Base-by-base conservation (phyloP, 2,329 filamentous ascomycete species). In the Epichloe aotearoae region DNA sequence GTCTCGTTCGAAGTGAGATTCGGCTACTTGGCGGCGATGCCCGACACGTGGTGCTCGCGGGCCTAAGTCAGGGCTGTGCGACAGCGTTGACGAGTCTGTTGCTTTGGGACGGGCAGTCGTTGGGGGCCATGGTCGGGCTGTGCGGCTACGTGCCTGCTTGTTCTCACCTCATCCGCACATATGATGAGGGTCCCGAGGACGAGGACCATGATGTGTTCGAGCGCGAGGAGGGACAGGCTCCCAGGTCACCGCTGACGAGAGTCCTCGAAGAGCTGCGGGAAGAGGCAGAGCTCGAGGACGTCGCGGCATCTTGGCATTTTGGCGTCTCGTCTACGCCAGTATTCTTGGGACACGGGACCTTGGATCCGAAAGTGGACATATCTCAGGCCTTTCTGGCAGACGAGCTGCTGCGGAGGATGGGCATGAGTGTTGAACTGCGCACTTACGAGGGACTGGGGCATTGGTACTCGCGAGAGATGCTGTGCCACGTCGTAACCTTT, bases 51-150 rank as follows among this genome's bases (percentile, higher is more conserved):
- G 59, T 76, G 1, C 53, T 80, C 0, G 70, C 72, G 39, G 76
- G 76, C 0, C 59, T 79, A 17, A 79, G 77, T 46, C 76, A 79
- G 54, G 77, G 76, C 0, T 75, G 73, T 54, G 75, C 75, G 3
- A 70, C 71, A 41, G 61, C 66, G 0, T 52, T 79, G 52, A 57
- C 67, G 17, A 62, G 69, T 10, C 54, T 69, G 51, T 51, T 79
- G 50, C 60, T 71, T 2, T 74, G 72, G 71, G 63, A 70, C 10
- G 69, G 66, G 0, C 57, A 59, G 15, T 49, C 61, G 2, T 52
- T 75, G 34, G 71, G 62, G 0, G 72, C 59, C 0, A 56, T 63
- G 12, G 59, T 73, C 6, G 70, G 68, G 0, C 69, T 76, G 67
- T 70, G 70, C 50, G 71, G 71, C 0, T 74, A 66, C 57, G 56